Evolutionary conservation across 768 basidiomycete species (phyloP), one percentile per base, ranked within the genome.

Genomic region (Nidularia pulvinata): DNA sequence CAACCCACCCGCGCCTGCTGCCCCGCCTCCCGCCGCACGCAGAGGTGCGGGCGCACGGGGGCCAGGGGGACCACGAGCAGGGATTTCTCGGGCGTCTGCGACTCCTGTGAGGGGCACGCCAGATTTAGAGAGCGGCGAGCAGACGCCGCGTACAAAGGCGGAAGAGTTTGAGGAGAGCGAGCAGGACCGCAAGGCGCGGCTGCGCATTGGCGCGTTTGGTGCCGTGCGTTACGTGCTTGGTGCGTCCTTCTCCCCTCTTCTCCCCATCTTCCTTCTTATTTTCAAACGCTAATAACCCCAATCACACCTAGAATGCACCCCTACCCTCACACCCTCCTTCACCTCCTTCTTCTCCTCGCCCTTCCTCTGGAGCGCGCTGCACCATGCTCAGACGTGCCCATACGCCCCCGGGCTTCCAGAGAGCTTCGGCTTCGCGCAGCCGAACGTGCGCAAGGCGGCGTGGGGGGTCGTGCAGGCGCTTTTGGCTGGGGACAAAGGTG

Each of bases 91-190:
- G 25, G 25, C 25, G 25, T 25, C 25, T 25, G 25, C 25, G 25
- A 25, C 25, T 4, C 25, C 25, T 25, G 37, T 16, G 37, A 46
- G 45, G 45, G 22, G 14, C 10, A 16, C 37, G 3, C 11, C 37
- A 2, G 37, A 16, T 22, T 71, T 66, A 49, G 69, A 65, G 11
- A 71, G 73, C 6, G 63, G 72, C 1, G 78, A 78, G 35, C 63
- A 61, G 47, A 57, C 59, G 6, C 45, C 64, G 5, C 68, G 80
- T 14, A 61, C 69, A n/a, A 83, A 79, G 57, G 60, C 67, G 1
- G 88, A 89, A 19, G 82, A 82, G 22, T 75, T 79, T 2, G 88
- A 89, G 50, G 92, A 94, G 68, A 80, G 68, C 44, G 85, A 87
- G 49, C 62, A 67, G n/a, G 92, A 94, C 60, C 71, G 88, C 45